Percentiles rank a stretch among this genome's conserved stretches.
These are phyloP conservation scores for Pulveroboletus sp. DNA, from an alignment of 1,284 basidiomycete species.

Conservation along the genomic window DNA sequence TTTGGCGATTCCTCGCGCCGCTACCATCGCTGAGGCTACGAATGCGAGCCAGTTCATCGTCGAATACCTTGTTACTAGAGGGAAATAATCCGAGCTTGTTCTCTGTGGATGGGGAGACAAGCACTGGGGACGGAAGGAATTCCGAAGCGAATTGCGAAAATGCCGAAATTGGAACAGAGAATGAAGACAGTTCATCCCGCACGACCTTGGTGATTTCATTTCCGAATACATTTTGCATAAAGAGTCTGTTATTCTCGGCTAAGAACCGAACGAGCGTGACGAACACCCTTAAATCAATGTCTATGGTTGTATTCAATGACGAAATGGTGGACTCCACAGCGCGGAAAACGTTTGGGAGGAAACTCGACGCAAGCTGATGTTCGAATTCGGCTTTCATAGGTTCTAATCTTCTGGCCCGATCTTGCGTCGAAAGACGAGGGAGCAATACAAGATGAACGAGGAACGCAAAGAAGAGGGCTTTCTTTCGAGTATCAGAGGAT, in stretches of 20 bases:
- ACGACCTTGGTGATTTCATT: constrained; percentile 26
- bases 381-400: constrained; percentile 35
- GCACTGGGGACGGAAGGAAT: constrained; percentile 13
- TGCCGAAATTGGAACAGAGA: constrained; percentile 26
- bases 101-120: constrained; percentile 6
- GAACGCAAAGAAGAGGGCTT: constrained; percentile 40
- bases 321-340: constrained; percentile 32
- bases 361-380: constrained; percentile 33
- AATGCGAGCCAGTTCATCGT: constrained; percentile 45
- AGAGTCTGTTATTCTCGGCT: constrained; percentile 23
- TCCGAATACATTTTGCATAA: constrained; percentile 38
- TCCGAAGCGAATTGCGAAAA: constrained; percentile 28
- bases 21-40: constrained; percentile 31
- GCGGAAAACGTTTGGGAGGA: constrained; percentile 43
- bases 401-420: constrained; percentile 43
- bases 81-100: constrained; percentile 43
- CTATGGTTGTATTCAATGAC: constrained; percentile 31
- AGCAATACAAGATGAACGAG: constrained; percentile 47
- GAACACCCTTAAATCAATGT: constrained; percentile 57
- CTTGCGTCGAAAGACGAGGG: constrained; percentile 43
- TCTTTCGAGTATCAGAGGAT: constrained; percentile 4
- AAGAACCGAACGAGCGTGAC: constrained; percentile 42
- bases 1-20: neutral
- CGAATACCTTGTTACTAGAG: constrained; percentile 54
- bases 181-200: constrained; percentile 30